Conservation (phyloP, 78 protist genomes). For the Isochrysis galbana region DNA sequence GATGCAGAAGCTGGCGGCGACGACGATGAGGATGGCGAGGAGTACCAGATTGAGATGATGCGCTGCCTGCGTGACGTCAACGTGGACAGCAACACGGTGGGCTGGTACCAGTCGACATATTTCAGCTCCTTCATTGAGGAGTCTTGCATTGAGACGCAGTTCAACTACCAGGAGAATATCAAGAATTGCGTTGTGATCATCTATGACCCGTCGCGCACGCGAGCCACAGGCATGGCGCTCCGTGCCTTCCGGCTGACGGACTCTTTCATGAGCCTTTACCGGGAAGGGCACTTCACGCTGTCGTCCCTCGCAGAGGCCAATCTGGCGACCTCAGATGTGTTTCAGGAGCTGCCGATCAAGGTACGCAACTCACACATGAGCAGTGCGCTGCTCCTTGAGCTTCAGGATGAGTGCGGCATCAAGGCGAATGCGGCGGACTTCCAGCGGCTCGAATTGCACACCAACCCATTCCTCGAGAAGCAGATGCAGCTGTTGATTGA, state of each 20-base stretch:
- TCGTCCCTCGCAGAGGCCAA: neutral
- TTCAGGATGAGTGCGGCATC: neutral
- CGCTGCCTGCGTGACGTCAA: constrained; percentile 25
- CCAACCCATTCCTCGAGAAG: constrained; percentile 37
- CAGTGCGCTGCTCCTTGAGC: constrained; percentile 14
- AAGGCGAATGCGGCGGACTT: neutral
- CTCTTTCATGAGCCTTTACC: neutral
- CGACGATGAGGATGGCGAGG: neutral
- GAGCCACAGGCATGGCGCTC: neutral
- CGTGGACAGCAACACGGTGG: constrained; percentile 27
- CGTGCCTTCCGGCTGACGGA: constrained; percentile 35
- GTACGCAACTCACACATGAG: constrained; percentile 19
- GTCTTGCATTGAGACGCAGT: constrained; percentile 23
- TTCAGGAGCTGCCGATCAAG: constrained; percentile 20
- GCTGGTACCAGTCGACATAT: constrained; percentile 27
- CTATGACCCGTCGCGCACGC: constrained; percentile 23
- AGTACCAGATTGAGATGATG: constrained; percentile 35
- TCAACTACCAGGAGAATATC: constrained; percentile 2
- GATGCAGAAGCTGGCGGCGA: neutral
- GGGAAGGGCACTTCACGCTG: neutral
- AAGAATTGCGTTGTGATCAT: constrained; percentile 10
- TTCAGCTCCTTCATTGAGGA: constrained; percentile 12
- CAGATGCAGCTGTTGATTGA: constrained; percentile 12
- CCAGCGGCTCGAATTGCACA: neutral
- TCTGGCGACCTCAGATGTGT: neutral